phyloP scores from a whole-genome alignment of 2,329 filamentous ascomycete species.

The Trichothecium roseum region DNA sequence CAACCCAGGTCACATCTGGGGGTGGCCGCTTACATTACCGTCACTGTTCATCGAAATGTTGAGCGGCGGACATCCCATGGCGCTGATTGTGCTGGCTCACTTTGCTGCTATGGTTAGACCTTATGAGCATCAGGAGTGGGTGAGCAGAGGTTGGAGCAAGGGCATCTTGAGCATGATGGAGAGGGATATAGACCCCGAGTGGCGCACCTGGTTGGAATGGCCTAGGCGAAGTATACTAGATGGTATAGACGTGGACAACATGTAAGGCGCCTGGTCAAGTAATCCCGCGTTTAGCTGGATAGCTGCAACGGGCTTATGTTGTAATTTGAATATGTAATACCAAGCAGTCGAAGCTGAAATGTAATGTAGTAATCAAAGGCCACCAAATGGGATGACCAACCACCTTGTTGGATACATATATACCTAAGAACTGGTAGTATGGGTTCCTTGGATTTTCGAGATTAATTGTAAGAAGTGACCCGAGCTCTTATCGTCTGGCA shows the following conservation, averaged over 20 bases:
- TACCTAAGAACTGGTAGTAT: no score
- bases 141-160: constrained; percentile 7
- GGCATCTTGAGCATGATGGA: constrained; percentile 8
- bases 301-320: no score
- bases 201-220: constrained; percentile 7
- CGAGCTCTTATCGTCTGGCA: no score
- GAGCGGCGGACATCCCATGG: constrained; percentile 5
- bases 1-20: constrained; percentile 5
- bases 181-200: constrained; percentile 2
- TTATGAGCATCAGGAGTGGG: constrained; percentile 5
- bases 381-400: no score
- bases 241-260: constrained; percentile 9
- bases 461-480: no score
- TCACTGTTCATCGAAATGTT: constrained; percentile 10
- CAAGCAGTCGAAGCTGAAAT: no score
- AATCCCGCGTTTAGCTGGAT: no score
- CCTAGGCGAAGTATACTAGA: constrained; percentile 8
- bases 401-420: no score
- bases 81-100: constrained; percentile 11
- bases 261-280: no score
- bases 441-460: no score
- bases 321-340: no score
- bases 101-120: constrained; percentile 7
- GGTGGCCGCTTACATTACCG: constrained; percentile 8
- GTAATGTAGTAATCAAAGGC: no score